Conservation (phyloP, 108 stramenopile genomes). For the Cyclotella cryptica region DNA sequence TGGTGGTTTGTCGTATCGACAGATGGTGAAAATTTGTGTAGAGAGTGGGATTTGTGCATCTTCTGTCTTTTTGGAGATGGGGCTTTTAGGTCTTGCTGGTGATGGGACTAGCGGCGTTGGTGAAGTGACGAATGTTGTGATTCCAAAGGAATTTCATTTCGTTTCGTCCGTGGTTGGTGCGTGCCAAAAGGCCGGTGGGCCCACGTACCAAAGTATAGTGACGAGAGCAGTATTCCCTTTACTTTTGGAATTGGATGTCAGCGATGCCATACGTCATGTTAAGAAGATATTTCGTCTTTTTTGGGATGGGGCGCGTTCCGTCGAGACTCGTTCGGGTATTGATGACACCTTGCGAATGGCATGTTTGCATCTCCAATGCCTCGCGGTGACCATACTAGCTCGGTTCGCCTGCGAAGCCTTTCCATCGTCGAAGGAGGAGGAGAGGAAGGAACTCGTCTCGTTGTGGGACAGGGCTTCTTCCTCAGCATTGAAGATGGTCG, state of each 20-base stretch:
- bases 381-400: constrained; percentile 30
- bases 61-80: constrained; percentile 31
- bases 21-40: constrained; percentile 35
- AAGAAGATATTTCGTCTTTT: constrained; percentile 43
- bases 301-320: constrained; percentile 43
- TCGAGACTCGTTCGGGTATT: constrained; percentile 14
- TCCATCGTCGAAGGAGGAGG: neutral
- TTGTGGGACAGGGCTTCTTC: constrained; percentile 47
- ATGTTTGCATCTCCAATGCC: constrained; percentile 28
- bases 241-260: constrained; percentile 15
- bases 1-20: constrained; percentile 21
- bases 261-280: constrained; percentile 21
- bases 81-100: constrained; percentile 26
- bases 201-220: constrained; percentile 32
- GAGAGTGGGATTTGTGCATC: constrained; percentile 38
- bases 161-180: constrained; percentile 18
- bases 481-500: constrained; percentile 40
- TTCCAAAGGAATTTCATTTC: constrained; percentile 43
- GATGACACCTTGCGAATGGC: constrained; percentile 10
- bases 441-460: constrained; percentile 25
- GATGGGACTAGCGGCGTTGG: constrained; percentile 24
- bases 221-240: constrained; percentile 25
- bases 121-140: neutral
- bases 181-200: constrained; percentile 20
- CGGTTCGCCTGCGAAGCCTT: constrained; percentile 1